Base-by-base conservation (phyloP, 441 rosid genomes). In the Erodium moschatum region DNA sequence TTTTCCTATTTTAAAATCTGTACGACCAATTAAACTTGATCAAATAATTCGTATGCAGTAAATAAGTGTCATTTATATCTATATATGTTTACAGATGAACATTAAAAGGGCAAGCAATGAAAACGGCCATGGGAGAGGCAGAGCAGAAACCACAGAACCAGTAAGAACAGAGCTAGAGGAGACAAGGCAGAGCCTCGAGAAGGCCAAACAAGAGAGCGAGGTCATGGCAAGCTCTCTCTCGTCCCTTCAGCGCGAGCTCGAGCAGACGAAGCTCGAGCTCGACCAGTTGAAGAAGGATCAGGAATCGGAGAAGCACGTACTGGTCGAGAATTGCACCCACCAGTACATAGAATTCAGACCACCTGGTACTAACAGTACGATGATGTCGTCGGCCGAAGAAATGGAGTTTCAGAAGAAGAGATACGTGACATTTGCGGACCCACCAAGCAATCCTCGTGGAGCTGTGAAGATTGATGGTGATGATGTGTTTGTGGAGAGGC, bases 221-320 rank as follows among this genome's bases (percentile, higher is more conserved):
- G 35, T 69, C 69, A 84, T 94, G 95, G 90, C 82, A n/a, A 83
- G 73, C 64, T 82, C 68, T 46, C 76, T 91, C 64, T 86, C 81
- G 52, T 86, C 81, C 65, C 87, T 91, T 15, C 74, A 82, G 80
- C 78, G 84, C 73, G 99, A 94, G 72, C 99, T 94, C 2, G 89
- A 87, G 54, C 73, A 76, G 15, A 89, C 99, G 67, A 94, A 84
- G 69, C 75, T 71, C 74, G 91, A 90, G 74, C 91, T 94, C 52
- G 85, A 72, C 27, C 79, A 72, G 62, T 52, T 94, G 58, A 91
- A 80, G 70, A 46, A 46, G 52, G 52, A 46, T 10, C 52, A 11
- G 13, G 52, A 46, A 31, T 54, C 69, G 10, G 67, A 77, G 66
- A 82, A 70, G 54, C 77, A 71, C 16, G 62, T 46, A 12, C 16